Base-by-base conservation (phyloP, 768 basidiomycete genomes). In the Psilocybe tampanensis region DNA sequence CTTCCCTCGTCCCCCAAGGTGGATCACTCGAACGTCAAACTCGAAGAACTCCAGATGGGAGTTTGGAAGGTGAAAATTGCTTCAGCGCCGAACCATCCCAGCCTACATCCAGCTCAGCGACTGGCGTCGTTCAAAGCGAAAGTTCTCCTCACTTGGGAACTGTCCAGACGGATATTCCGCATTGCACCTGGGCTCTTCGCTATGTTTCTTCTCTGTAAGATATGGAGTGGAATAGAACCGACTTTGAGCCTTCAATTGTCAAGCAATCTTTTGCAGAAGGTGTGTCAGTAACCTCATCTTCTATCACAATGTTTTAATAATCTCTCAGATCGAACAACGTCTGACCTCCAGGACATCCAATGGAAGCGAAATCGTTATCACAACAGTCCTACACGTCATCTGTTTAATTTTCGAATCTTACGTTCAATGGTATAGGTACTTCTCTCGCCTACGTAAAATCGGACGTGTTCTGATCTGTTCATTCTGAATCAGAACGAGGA, bases 221-320 rank as follows among this genome's bases (percentile, higher is more conserved):
- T 61, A 11, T 57, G 52, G 55, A 18, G 50, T 3, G 55, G 60
- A 2, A 24, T 58, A 45, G 52, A 61, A 44, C 52, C 50, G 7
- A 36, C 60, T 21, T 2, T 61, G 8, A 8, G 50, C 32, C 56
- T 61, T 24, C 60, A 61, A 23, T 47, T 61, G 2, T 61, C 60
- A 12, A 61, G 52, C 22, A 45, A 32, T 17, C 49, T 61, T 2
- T 41, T 61, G 26, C 23, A 24, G 36, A 47, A 33, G n/a, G 60
- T 61, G 54, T 32, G 64, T 32, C 11, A 15, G n/a, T 8, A 2
- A 2, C 44, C 17, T 26, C 8, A 19, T 15, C 11, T 19, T 18
- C 23, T 42, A 22, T 17, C 34, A 15, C 22, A 26, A 2, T n/a
- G 9, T 17, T 49, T 34, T 29, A 29, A 9, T 15, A 15, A 45